Evolutionary conservation across 2,329 filamentous ascomycete genomes (phyloP), one percentile per base, ranked within the genome.

Genomic region (Cryphonectria carpinicola): DNA sequence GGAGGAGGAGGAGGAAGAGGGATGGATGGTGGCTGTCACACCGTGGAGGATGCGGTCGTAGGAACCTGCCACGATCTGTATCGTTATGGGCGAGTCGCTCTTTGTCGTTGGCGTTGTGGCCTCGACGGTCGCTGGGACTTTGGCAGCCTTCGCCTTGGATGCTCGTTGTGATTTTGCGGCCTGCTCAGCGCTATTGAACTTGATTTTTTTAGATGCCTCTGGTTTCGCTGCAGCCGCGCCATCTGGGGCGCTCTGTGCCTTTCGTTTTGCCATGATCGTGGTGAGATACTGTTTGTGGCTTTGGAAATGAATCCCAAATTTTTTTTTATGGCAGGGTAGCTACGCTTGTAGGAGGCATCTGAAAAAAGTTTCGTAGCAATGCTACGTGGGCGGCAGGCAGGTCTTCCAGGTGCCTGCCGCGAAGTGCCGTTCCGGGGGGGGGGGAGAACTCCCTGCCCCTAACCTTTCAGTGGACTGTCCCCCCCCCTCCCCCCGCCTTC

Each of bases 31-130:
- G n/a, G 92, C 94, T 10, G 92, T 93, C 76, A 98, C 87, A 72
- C 96, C 96, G 80, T 99, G 96, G 28, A 99, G 87, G 65, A 97
- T 90, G 74, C 94, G 89, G 79, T 99, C 96, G 82, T 99, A 99
- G 67, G 95, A 98, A 64, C 96, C 96, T 8, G 94, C 91, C 72
- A 98, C 87, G 74, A 99, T 91, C 81, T 98, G 96, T 71, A 98
- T 86, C n/a, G 91, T 69, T 41, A 72, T 65, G 41, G 69, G 68
- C 8, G 69, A 66, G 32, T 54, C 49, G 25, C 56, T 66, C 64
- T 11, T 58, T 35, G 68, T 13, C n/a, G 43, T 90, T 75, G 89
- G 81, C 60, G 79, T 76, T 62, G 71, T 72, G 37, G 74, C 72
- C 76, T 73, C 74, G 71, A 58, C 65, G 14, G 69, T 32, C 25